Percentiles rank a stretch among this genome's conserved stretches.
Conservation (phyloP, 2,329 filamentous ascomycete species). For the Botrytis aclada region DNA sequence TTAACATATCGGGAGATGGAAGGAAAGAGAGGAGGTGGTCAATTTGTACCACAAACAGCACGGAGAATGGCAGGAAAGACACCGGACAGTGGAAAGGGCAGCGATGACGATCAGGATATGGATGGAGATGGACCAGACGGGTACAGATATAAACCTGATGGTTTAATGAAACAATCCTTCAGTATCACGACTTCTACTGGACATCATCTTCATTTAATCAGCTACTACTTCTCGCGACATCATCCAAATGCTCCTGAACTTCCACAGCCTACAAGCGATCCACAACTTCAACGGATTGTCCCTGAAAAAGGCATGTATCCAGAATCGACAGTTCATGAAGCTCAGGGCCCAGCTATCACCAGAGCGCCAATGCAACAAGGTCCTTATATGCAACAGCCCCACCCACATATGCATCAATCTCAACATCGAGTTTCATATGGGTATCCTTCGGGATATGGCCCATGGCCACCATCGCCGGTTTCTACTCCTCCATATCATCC, state of each 20-base stretch:
- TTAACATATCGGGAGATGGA: constrained; percentile 98
- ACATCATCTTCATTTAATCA: constrained; percentile 95
- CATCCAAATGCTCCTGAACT: constrained; percentile 70
- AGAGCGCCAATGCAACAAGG: constrained; percentile 64
- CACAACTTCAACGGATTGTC: constrained; percentile 73
- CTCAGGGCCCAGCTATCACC: constrained; percentile 76
- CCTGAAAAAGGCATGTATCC: constrained; percentile 96
- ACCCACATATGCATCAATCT: constrained; percentile 22
- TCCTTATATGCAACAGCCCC: constrained; percentile 39
- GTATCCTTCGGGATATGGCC: constrained; percentile 41
- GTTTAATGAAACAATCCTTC: constrained; percentile 99
- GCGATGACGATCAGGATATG: constrained; percentile 75
- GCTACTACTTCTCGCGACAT: constrained; percentile 79
- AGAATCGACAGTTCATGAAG: constrained; percentile 88
- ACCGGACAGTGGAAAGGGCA: constrained; percentile 75
- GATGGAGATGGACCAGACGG: constrained; percentile 76
- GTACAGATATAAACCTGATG: constrained; percentile 92
- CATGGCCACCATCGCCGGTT: constrained; percentile 55
- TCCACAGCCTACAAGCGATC: constrained; percentile 77
- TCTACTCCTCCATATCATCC: constrained; percentile 52
- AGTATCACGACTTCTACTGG: constrained; percentile 91
- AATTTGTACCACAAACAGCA: constrained; percentile 58
- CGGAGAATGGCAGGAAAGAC: constrained; percentile 66
- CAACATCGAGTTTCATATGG: constrained; percentile 41
- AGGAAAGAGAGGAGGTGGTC: constrained; percentile 82